Evolutionary conservation across 2,329 filamentous ascomycete species (phyloP), one percentile per base, ranked within the genome.

Genomic region (Juglanconis oblonga): DNA sequence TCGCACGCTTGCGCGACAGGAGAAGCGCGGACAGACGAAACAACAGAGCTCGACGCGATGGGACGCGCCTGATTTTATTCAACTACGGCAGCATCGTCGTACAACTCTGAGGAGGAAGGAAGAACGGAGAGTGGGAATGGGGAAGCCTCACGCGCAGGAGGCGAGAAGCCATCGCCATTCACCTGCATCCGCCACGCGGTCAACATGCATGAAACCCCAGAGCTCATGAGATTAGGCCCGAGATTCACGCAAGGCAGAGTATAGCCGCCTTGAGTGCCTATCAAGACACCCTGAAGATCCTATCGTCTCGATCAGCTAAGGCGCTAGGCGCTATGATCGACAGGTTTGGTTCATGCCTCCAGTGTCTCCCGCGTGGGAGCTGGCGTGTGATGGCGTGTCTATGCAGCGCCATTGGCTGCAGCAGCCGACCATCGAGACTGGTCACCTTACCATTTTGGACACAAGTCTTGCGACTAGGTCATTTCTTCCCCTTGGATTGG

Each of bases 371-470:
- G 9, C 14, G 3, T 48, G 45, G 29, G 48, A 17, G n/a, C 38
- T 7, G 48, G 47, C 58, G 49, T 57, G 54, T 53, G 58, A 61
- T 53, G 35, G 54, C 17, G 44, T 44, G 33, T n/a, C 24, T 52
- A 9, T 40, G 49, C 31, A n/a, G 35, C 49, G 42, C 56, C 50
- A 61, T 61, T 57, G 58, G 53, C 50, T 50, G 48, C 32, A 49
- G 50, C 53, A 54, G 11, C 47, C 33, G 29, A 45, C 31, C 4
- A 35, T 44, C 42, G 24, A 47, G 17, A 11, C 33, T 32, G 57
- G 54, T 45, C 5, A 61, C 58, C 58, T 57, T 53, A 57, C 54
- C 52, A 10, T 57, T 54, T 36, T 17, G 58, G 48, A 32, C 49
- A 42, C 14, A 24, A 24, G 14, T 11, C 29, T 33, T 58, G 17